Conservation (phyloP, 306 rosid genomes). For the Macrotyloma uniflorum region DNA sequence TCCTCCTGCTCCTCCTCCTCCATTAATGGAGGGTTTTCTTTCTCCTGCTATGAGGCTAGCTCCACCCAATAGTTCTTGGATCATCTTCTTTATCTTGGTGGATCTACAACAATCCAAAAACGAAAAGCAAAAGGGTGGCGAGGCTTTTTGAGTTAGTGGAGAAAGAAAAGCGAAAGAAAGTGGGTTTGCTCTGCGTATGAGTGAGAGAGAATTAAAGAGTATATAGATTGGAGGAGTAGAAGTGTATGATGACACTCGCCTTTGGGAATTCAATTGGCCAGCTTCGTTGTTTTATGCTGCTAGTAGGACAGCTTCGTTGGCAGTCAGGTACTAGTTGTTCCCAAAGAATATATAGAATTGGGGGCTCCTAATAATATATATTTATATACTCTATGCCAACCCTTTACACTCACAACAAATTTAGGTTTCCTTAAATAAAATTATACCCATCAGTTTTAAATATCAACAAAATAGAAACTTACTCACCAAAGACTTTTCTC, state of each 20-base stretch:
- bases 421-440: background rate
- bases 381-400: background rate
- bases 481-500: background rate
- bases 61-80: conserved; percentile 87
- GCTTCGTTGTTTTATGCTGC: conserved; percentile 43
- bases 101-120: conserved; percentile 87
- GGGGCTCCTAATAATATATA: conserved; percentile 37
- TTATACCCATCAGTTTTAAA: background rate
- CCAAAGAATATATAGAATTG: conserved; percentile 48
- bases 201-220: conserved; percentile 34
- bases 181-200: conserved; percentile 48
- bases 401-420: background rate
- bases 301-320: conserved; percentile 45
- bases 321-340: conserved; percentile 46
- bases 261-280: conserved; percentile 53
- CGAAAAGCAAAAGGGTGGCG: conserved; percentile 60
- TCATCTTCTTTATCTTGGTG: conserved; percentile 66
- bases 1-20: conserved; percentile 55
- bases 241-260: conserved; percentile 44
- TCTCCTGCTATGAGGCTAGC: conserved; percentile 58
- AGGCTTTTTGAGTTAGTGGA: conserved; percentile 76
- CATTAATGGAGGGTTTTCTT: conserved; percentile 60
- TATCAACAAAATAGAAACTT: background rate
- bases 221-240: conserved; percentile 34
- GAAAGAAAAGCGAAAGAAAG: conserved; percentile 64